Conservation (phyloP, 2,329 filamentous ascomycete species). For the Colletotrichum tamarilloi region DNA sequence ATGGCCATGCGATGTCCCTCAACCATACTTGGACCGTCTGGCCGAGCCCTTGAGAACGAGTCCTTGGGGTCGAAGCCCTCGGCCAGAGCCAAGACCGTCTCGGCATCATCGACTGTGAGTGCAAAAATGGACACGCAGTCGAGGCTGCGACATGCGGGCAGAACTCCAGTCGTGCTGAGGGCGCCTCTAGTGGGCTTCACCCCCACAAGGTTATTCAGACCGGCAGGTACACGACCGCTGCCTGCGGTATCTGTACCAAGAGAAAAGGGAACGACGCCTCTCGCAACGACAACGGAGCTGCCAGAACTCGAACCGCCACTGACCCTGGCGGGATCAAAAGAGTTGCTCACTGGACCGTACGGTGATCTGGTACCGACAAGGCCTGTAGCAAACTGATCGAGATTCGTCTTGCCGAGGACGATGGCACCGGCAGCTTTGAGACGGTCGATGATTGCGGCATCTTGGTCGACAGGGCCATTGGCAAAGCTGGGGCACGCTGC, state of each 20-base stretch:
- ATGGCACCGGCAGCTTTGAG: conserved; percentile 65
- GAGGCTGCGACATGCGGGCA: conserved; percentile 66
- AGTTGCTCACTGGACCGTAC: conserved; percentile 65
- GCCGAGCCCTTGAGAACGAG: conserved; percentile 59
- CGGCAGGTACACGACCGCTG: conserved; percentile 64
- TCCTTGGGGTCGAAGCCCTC: conserved; percentile 62
- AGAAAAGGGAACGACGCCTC: conserved; percentile 65
- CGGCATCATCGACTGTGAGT: conserved; percentile 59
- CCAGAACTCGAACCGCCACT: conserved; percentile 69
- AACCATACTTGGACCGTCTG: conserved; percentile 28
- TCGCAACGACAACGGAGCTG: conserved; percentile 64
- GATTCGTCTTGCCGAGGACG: conserved; percentile 68
- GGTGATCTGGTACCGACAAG: conserved; percentile 71
- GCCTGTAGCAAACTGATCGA: conserved; percentile 73
- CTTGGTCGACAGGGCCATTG: conserved; percentile 55
- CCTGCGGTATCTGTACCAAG: conserved; percentile 68
- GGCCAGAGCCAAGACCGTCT: conserved; percentile 59
- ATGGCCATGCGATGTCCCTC: conserved; percentile 41
- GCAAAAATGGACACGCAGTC: conserved; percentile 68
- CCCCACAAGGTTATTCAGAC: conserved; percentile 64
- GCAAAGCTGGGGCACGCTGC: conserved; percentile 62
- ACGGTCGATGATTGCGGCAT: conserved; percentile 59
- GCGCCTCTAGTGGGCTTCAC: conserved; percentile 65
- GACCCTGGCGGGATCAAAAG: conserved; percentile 53
- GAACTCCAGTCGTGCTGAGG: conserved; percentile 59